phyloP scores from a whole-genome alignment of 495 filamentous ascomycete species.

The Jackrogersella multiformis region DNA sequence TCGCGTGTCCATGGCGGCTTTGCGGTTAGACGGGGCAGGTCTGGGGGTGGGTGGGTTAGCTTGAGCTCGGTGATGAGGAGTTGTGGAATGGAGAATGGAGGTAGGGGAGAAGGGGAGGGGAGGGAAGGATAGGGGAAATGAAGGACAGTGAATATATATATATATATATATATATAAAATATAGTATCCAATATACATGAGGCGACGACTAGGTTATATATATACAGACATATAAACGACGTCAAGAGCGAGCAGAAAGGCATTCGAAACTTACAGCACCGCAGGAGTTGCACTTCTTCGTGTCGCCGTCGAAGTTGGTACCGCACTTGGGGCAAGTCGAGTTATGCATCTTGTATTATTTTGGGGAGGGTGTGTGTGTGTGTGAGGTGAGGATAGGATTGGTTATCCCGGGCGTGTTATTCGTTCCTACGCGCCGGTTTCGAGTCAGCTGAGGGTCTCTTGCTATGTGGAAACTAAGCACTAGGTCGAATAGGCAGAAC shows the following conservation, averaged over 20 bases:
- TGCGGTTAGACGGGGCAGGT: constrained; percentile 45
- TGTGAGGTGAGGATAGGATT: too few species aligned
- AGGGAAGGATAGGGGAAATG: neutral
- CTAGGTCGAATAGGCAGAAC: neutral
- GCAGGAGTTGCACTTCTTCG: constrained; percentile 59
- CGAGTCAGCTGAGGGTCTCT: neutral
- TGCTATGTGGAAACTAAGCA: constrained; percentile 10
- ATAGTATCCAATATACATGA: neutral
- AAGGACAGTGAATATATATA: neutral
- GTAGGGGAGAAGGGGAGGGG: neutral
- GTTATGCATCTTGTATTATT: constrained; percentile 53
- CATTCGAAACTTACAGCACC: constrained; percentile 55
- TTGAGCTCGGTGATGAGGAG: neutral
- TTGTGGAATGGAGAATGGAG: neutral
- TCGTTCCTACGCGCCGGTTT: neutral
- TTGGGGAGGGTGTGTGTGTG: too few species aligned
- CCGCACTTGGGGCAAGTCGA: constrained; percentile 61
- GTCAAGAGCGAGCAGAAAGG: neutral
- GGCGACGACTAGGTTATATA: neutral
- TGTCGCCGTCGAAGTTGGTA: constrained; percentile 46
- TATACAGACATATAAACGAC: neutral
- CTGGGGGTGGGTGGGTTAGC: constrained; percentile 27
- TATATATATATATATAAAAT: too few species aligned
- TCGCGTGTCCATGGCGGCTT: neutral
- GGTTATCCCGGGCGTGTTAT: neutral